Evolutionary conservation across 2,329 filamentous ascomycete genomes (phyloP), one percentile per base, ranked within the genome.

Genomic region (Colletotrichum sansevieriae): DNA sequence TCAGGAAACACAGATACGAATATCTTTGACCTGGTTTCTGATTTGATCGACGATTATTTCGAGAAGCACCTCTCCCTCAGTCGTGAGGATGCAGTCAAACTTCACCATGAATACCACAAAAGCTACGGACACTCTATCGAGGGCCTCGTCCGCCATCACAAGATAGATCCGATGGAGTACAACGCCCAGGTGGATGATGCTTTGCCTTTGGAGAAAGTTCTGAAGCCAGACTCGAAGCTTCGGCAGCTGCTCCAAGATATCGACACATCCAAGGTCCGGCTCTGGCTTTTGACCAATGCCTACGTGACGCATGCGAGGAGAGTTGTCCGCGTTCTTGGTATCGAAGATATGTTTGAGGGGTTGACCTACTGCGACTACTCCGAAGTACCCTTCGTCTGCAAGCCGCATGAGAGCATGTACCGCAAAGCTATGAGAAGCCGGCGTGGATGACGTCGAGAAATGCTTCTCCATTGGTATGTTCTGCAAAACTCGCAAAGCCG

Each of bases 81-180:
- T 1, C 84, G 85, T 72, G 86, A 93, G 63, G 95, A 98, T 68
- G 95, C 96, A 22, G 88, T 89, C 69, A 87, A 91, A 74, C 88
- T 99, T 22, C 96, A 98, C 80, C 85, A 89, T 78, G 92, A 94
- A 74, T 99, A 99, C 83, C 98, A 98, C 83, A 91, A 90, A 75
- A 94, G 93, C 78, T 99, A 99, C 78, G 96, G 96, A 29, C 88
- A 99, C n/a, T 95, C 96, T 33, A 96, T 99, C 72, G 94, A 98
- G 82, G 96, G 96, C 2, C 87, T 99, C 1, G 93, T 97, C 41
- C 90, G 94, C 10, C 92, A 98, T 80, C 96, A 99, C 83, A 90
- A 97, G 79, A 97, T 99, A 75, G 93, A 98, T 75, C 92, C 96
- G 1, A 84, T 99, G 5, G 94, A 97, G 63, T 99, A 98, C 84